A percentile compares a stretch with the other conserved stretches of the same genome.
These are phyloP conservation scores for Macadamia integrifolia DNA, from an alignment of 164 flowering plant species.

Conservation along the genomic window DNA sequence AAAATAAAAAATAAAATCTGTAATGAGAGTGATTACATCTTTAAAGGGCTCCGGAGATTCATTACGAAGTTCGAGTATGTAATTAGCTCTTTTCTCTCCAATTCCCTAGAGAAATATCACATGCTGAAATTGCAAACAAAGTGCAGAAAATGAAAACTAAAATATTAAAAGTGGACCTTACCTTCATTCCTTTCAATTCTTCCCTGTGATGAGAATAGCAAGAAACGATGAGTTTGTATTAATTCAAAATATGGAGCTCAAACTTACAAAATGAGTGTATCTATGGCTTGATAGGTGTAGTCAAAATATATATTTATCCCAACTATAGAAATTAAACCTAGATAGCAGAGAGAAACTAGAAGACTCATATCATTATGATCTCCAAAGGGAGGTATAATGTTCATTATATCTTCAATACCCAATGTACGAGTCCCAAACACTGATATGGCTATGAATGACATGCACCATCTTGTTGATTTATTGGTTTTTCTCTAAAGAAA, in stretches of 20 bases:
- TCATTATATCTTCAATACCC: too few relatives aligned
- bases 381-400: too few relatives aligned
- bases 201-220: constrained; percentile 37
- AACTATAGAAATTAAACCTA: too few relatives aligned
- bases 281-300: not conserved
- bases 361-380: too few relatives aligned
- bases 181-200: constrained; percentile 56
- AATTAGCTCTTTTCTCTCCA: constrained; percentile 73
- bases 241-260: not conserved
- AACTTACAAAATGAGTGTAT: not conserved
- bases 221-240: not conserved
- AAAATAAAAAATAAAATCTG: too few relatives aligned
- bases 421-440: too few relatives aligned
- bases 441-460: too few relatives aligned
- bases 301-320: too few relatives aligned
- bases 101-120: constrained; percentile 42
- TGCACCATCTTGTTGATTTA: too few relatives aligned
- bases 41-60: constrained; percentile 63
- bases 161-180: constrained; percentile 7
- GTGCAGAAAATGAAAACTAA: not conserved
- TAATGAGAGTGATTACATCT: constrained; percentile 30
- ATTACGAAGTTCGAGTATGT: constrained; percentile 60
- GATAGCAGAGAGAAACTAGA: too few relatives aligned
- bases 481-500: too few relatives aligned
- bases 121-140: not conserved